A percentile compares a stretch with the other conserved stretches of the same genome.
Conservation (phyloP, 176 grass and related monocot genomes). For the Dendrocalamus sinicus region DNA sequence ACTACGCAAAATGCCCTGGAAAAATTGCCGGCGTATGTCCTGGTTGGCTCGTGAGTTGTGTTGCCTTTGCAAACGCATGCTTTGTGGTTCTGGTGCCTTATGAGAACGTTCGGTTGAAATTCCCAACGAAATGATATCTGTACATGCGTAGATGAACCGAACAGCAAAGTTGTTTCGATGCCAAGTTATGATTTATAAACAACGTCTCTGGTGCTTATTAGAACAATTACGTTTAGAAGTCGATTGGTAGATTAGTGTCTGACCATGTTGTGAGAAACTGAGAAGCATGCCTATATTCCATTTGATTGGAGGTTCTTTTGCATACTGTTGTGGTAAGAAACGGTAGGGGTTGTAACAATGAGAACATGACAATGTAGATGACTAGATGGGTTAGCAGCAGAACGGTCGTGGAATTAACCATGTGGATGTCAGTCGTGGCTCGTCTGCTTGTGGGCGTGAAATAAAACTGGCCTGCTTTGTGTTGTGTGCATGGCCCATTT, state of each 20-base stretch:
- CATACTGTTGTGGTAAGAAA: neutral
- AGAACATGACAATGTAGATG: neutral
- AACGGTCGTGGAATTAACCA: slow-evolving; percentile 10
- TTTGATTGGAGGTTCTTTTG: neutral
- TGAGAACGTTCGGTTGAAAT: neutral
- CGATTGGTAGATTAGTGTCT: neutral
- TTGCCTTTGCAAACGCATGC: neutral
- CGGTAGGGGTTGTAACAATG: neutral
- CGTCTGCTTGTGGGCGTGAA: neutral
- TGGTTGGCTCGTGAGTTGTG: neutral
- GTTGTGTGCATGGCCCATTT: neutral
- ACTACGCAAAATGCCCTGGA: neutral
- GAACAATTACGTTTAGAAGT: neutral
- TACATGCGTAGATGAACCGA: neutral
- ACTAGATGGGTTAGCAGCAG: neutral
- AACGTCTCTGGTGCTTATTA: neutral
- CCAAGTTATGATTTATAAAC: neutral
- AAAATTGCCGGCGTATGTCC: neutral
- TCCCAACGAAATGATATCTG: neutral
- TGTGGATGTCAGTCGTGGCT: neutral
- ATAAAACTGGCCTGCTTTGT: neutral
- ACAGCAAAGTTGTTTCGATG: neutral
- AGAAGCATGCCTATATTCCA: neutral
- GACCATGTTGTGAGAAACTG: neutral
- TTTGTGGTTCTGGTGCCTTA: neutral